These are phyloP conservation scores for Hemileccinum rubropunctum DNA, from an alignment of 768 basidiomycete species.

Conservation along the genomic window DNA sequence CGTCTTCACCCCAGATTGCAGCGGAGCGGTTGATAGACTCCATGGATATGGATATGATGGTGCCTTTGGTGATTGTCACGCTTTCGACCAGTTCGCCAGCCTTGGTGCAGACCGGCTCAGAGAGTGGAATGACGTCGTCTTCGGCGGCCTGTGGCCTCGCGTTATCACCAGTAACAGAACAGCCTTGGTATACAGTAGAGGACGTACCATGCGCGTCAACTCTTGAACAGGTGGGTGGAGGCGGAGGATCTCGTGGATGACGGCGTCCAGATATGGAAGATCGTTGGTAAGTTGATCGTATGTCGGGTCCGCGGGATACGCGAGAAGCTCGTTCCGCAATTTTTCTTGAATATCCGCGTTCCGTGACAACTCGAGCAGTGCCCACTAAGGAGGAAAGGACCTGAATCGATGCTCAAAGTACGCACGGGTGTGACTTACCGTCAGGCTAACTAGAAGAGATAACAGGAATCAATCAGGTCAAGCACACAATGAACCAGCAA, in stretches of 20 bases:
- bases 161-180: no score
- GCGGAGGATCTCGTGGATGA: constrained; percentile 44
- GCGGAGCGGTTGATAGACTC: constrained; percentile 47
- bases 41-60: constrained; percentile 42
- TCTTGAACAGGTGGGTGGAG: constrained; percentile 38
- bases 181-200: no score
- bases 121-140: constrained; percentile 60
- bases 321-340: constrained; percentile 47
- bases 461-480: background rate
- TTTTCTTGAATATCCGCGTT: constrained; percentile 44
- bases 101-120: constrained; percentile 39
- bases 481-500: background rate
- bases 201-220: constrained; percentile 10
- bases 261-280: constrained; percentile 54
- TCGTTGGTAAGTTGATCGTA: constrained; percentile 49
- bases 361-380: constrained; percentile 50
- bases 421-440: background rate
- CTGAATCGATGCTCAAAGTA: background rate
- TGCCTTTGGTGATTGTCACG: constrained; percentile 47
- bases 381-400: constrained; percentile 40
- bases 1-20: constrained; percentile 58
- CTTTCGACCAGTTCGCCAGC: constrained; percentile 38
- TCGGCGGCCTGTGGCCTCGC: constrained; percentile 30
- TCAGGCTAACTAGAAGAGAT: constrained; percentile 14
- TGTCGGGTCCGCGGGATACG: constrained; percentile 45